Conservation (phyloP, 352 stramenopile species). For the Phytophthora tubulina region DNA sequence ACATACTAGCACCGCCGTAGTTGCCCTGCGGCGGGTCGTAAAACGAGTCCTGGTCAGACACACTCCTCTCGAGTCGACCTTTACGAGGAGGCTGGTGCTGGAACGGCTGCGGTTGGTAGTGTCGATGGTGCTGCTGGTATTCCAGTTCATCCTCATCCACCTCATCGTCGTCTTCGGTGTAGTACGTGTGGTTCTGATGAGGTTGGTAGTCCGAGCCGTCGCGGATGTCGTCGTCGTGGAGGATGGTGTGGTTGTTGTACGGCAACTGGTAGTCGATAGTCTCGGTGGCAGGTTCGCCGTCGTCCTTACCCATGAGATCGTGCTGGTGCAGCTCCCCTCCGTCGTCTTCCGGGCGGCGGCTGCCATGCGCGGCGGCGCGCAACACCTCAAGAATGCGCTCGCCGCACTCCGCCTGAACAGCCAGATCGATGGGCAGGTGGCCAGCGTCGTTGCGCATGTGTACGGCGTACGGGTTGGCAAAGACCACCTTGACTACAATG, state of each 20-base stretch:
- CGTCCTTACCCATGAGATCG: constrained; percentile 39
- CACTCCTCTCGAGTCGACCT: constrained; percentile 33
- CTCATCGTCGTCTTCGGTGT: constrained; percentile 43
- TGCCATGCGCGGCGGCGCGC: constrained; percentile 57
- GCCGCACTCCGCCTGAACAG: constrained; percentile 76
- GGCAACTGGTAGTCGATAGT: constrained; percentile 53
- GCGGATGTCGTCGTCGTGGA: constrained; percentile 43
- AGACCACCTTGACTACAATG: constrained; percentile 83
- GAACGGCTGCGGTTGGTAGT: constrained; percentile 41
- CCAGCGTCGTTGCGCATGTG: constrained; percentile 79
- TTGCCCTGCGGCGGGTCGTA: constrained; percentile 35
- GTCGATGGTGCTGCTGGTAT: constrained; percentile 50
- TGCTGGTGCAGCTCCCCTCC: constrained; percentile 33
- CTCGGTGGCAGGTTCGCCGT: constrained; percentile 47
- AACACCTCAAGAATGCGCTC: constrained; percentile 81
- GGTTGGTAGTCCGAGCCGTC: constrained; percentile 45
- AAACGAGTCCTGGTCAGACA: constrained; percentile 44
- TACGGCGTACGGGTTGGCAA: constrained; percentile 79
- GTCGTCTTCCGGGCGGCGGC: constrained; percentile 43
- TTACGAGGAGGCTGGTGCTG: constrained; percentile 31
- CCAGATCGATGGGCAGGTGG: constrained; percentile 78
- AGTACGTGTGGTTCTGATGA: constrained; percentile 52
- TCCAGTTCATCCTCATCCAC: constrained; percentile 46
- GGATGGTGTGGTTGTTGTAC: constrained; percentile 52
- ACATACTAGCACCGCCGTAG: constrained; percentile 33